phyloP scores from a whole-genome alignment of 129 eudicot genomes.

The Pulicaria dysenterica region DNA sequence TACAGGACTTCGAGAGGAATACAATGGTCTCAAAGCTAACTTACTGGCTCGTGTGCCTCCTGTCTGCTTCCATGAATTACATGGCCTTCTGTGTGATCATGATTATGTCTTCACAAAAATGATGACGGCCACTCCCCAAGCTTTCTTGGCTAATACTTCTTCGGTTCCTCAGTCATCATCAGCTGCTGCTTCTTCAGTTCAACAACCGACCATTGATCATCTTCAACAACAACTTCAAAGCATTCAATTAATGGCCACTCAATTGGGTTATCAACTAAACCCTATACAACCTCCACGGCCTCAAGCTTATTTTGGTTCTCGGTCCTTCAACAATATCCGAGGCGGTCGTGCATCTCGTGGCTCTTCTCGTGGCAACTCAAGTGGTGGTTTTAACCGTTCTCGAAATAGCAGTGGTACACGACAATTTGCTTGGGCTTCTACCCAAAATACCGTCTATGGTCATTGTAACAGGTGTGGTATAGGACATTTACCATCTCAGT shows the following conservation, averaged over 20 bases:
- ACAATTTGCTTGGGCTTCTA: too few species aligned
- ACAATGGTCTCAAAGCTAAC: neutral
- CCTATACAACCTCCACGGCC: conserved; percentile 4
- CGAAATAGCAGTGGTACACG: conserved; percentile 2
- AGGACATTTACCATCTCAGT: too few species aligned
- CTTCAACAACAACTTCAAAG: conserved; percentile 16
- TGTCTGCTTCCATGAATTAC: conserved; percentile 8
- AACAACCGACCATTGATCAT: conserved; percentile 5
- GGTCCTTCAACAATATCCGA: conserved; percentile 9
- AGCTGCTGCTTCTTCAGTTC: neutral
- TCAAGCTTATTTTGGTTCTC: conserved; percentile 7
- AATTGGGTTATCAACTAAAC: conserved; percentile 4
- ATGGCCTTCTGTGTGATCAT: neutral
- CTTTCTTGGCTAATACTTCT: conserved; percentile 4
- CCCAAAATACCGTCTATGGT: too few species aligned
- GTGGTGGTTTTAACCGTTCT: conserved; percentile 7
- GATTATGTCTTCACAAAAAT: conserved; percentile 1
- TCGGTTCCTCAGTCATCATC: neutral
- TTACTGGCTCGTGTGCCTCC: neutral
- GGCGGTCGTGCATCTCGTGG: neutral
- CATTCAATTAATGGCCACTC: neutral
- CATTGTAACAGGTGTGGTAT: too few species aligned
- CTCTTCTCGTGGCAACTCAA: neutral
- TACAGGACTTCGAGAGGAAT: neutral
- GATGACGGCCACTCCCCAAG: neutral